Evolutionary conservation across 176 grass and related monocot species (phyloP).

Genomic region (Elymus sibiricus): DNA sequence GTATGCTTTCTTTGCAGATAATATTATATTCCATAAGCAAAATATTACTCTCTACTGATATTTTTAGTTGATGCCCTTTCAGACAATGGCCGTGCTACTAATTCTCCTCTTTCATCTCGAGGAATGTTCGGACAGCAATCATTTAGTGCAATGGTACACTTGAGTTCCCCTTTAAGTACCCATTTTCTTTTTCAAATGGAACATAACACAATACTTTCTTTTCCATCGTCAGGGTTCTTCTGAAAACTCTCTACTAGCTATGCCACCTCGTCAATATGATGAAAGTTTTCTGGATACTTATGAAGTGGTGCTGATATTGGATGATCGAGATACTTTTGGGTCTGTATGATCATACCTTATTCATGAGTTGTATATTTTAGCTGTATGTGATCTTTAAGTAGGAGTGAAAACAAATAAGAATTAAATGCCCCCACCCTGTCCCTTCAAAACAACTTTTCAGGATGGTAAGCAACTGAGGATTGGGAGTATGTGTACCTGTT

Average conservation of each 20-base stretch:
- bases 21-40: slow-evolving; percentile 12
- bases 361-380: slow-evolving; percentile 17
- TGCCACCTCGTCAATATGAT: slow-evolving; percentile 58
- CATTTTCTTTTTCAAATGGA: background rate
- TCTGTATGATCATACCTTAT: slow-evolving; percentile 39
- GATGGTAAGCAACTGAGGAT: background rate
- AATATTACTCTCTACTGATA: background rate
- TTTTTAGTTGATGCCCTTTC: slow-evolving; percentile 23
- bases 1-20: slow-evolving; percentile 37
- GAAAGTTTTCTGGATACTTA: slow-evolving; percentile 71
- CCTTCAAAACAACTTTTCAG: background rate
- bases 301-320: slow-evolving; percentile 84
- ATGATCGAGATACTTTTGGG: slow-evolving; percentile 83
- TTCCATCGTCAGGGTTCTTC: slow-evolving; percentile 37
- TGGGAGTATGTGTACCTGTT: background rate
- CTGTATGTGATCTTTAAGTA: background rate
- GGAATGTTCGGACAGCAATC: slow-evolving; percentile 30
- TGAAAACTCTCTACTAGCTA: slow-evolving; percentile 46
- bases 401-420: background rate
- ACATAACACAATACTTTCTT: background rate
- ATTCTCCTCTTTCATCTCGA: slow-evolving; percentile 21
- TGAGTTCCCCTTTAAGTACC: background rate
- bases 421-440: background rate
- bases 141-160: slow-evolving; percentile 47
- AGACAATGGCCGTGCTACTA: slow-evolving; percentile 19